These are phyloP conservation scores for Blastocystis sp. DNA, from an alignment of 352 stramenopile genomes.

Conservation along the genomic window DNA sequence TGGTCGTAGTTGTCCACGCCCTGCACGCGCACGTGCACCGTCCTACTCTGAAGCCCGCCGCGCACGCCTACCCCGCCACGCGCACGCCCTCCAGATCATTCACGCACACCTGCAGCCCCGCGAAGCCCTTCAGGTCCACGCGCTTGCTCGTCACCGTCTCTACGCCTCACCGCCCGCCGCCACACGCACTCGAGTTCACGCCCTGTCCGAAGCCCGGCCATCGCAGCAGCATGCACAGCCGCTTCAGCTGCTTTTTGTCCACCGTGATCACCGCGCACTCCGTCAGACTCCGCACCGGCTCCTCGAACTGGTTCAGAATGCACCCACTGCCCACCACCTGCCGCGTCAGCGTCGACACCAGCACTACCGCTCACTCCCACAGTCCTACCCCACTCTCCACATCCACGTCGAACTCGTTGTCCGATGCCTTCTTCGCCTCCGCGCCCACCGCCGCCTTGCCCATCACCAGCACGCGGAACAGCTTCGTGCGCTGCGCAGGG, in stretches of 20 bases:
- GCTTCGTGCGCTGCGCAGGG: not conserved
- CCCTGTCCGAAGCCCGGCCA: constrained; percentile 56
- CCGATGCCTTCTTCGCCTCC: not conserved
- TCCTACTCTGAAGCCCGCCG: not conserved
- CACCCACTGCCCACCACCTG: constrained; percentile 14
- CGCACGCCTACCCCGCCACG: not conserved
- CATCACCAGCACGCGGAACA: constrained; percentile 15
- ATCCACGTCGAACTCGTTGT: constrained; percentile 64
- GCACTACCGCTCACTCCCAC: not conserved
- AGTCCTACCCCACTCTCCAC: not conserved
- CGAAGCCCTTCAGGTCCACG: constrained; percentile 31
- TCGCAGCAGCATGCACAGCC: constrained; percentile 47
- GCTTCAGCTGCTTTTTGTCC: constrained; percentile 52
- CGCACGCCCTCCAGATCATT: constrained; percentile 35
- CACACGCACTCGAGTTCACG: not conserved
- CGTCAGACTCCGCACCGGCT: constrained; percentile 1
- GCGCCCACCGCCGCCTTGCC: constrained; percentile 39
- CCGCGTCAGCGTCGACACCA: not conserved
- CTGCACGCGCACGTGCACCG: constrained; percentile 13
- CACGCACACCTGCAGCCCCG: constrained; percentile 54
- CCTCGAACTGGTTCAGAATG: constrained; percentile 47
- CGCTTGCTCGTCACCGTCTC: not conserved
- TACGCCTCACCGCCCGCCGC: not conserved
- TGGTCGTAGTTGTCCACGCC: constrained; percentile 41
- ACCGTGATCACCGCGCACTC: constrained; percentile 52